Evolutionary conservation across 2,329 filamentous ascomycete species (phyloP), one percentile per base, ranked within the genome.

Genomic region (Thermomyces lanuginosus): DNA sequence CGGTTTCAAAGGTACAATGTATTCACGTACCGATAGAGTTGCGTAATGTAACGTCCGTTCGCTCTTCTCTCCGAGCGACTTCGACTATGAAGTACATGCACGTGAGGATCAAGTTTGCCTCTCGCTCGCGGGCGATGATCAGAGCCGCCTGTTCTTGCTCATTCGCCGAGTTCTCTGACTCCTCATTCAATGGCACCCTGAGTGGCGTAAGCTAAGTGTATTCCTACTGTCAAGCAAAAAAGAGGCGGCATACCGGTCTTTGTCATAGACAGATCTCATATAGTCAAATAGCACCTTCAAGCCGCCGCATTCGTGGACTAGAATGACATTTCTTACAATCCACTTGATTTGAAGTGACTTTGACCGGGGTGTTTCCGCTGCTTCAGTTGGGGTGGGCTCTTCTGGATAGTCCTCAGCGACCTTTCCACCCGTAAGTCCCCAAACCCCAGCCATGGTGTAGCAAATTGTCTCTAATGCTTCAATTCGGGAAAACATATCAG

Each of bases 371-470:
- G 27, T 55, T 44, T 46, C 58, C 41, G 33, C 29, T 38, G 55
- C 48, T 31, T 47, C 39, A 31, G 60, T 37, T 31, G 51, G 45
- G 27, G 46, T 40, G 4, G 44, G 31, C 27, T 54, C 37, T n/a
- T 39, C 25, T 16, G 38, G 38, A 26, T 49, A 45, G 26, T 49
- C 43, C 29, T 48, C 35, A 16, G 41, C 34, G 17, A 39, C 36
- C 22, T 45, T 45, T 16, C 70, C 66, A 16, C 73, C 74, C 7
- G 73, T 80, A 25, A 72, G 61, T 3, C 63, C 66, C 78, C 78
- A 84, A 18, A 73, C 60, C 2, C 78, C 78, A 4, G 80, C 61
- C 8, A 76, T 56, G 14, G 78, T 39, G 36, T 64, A 65, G 34
- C 55, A 59, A 26, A 64, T 36, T 16, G 45, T 51, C 34, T 61